These are phyloP conservation scores for Rhodotorula diobovata DNA, from an alignment of 768 basidiomycete genomes.

Conservation along the genomic window DNA sequence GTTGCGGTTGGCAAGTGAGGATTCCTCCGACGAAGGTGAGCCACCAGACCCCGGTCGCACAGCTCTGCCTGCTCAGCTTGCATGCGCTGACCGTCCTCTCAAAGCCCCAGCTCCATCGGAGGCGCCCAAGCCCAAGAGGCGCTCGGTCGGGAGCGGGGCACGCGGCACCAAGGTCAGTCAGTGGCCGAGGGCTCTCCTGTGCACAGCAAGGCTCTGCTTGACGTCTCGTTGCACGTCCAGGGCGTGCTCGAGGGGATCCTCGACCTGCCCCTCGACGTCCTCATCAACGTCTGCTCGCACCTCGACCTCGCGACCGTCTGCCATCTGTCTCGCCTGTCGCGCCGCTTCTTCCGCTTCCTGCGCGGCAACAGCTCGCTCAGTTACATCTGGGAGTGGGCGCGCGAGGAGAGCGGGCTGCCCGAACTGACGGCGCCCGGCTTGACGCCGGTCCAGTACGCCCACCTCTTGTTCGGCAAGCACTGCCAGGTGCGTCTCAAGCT, in stretches of 20 bases:
- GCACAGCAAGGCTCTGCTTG: too few species aligned
- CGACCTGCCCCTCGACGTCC: constrained; percentile 1
- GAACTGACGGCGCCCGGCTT: neutral
- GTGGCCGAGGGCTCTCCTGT: too few species aligned
- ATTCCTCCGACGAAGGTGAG: too few species aligned
- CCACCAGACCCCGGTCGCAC: too few species aligned
- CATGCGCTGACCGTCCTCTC: too few species aligned
- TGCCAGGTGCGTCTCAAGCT: neutral
- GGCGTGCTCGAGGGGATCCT: neutral
- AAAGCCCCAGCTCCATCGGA: too few species aligned
- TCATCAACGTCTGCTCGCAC: neutral
- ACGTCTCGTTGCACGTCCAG: too few species aligned
- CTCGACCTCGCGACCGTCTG: constrained; percentile 8
- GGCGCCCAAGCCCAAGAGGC: too few species aligned
- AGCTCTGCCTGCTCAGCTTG: too few species aligned
- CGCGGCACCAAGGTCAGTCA: too few species aligned
- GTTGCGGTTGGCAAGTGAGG: too few species aligned
- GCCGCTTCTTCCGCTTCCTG: neutral
- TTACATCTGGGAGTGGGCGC: neutral
- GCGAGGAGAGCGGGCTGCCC: constrained; percentile 2
- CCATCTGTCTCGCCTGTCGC: constrained; percentile 1
- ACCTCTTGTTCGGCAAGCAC: neutral
- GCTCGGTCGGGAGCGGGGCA: too few species aligned
- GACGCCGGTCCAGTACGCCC: neutral
- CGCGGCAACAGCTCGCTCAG: neutral